Evolutionary conservation across 495 filamentous ascomycete genomes (phyloP).

Genomic region (Tuber borchii): DNA sequence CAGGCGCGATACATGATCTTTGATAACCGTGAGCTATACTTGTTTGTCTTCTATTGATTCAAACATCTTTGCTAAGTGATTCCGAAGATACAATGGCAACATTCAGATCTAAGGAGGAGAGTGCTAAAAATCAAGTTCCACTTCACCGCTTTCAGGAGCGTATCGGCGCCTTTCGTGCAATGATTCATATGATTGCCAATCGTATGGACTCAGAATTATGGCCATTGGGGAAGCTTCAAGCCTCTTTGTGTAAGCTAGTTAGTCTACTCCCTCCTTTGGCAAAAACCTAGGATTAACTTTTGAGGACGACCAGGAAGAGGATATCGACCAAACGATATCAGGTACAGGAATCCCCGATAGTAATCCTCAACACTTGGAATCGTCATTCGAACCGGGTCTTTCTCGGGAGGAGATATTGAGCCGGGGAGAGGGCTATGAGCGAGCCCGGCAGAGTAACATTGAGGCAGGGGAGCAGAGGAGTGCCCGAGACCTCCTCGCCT

Average conservation of each 20-base stretch:
- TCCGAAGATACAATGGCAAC: not conserved
- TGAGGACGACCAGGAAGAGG: not conserved
- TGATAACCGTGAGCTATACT: too few relatives aligned
- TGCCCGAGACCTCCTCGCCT: not conserved
- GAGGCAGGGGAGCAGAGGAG: not conserved
- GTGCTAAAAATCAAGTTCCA: not conserved
- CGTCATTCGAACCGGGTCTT: too few relatives aligned
- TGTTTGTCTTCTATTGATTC: too few relatives aligned
- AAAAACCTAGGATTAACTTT: not conserved
- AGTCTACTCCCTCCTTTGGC: not conserved
- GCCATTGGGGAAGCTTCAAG: not conserved
- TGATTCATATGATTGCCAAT: not conserved
- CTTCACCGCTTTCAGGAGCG: constrained; percentile 3
- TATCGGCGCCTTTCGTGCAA: not conserved
- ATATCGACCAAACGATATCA: not conserved
- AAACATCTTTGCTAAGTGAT: not conserved
- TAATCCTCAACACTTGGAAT: too few relatives aligned
- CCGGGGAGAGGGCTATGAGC: too few relatives aligned
- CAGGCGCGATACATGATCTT: too few relatives aligned
- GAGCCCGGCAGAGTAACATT: too few relatives aligned
- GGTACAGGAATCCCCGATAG: too few relatives aligned
- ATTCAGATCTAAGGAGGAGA: not conserved
- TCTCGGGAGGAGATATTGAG: too few relatives aligned
- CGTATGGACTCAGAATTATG: not conserved
- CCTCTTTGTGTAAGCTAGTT: not conserved